Percentiles rank a stretch among this genome's conserved stretches.
phyloP scores from a whole-genome alignment of 768 basidiomycete species.

The Saitozyma sp. region DNA sequence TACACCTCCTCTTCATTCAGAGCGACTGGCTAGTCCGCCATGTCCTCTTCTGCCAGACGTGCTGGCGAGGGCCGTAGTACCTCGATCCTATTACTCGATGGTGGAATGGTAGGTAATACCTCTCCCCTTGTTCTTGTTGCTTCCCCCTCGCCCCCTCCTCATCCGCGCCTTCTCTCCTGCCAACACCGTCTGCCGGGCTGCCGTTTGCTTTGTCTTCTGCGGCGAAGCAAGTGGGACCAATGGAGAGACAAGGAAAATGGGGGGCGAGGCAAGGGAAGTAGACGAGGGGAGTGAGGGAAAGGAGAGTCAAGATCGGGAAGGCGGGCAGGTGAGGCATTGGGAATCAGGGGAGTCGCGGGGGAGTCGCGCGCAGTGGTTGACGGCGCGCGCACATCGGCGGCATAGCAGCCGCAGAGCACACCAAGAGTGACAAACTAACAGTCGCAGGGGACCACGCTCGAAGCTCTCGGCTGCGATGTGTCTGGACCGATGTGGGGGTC shows the following conservation, averaged over 20 bases:
- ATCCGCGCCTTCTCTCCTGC: background rate
- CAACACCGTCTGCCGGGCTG: background rate
- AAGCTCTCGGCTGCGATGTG: constrained; percentile 33
- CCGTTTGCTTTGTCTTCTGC: too few relatives aligned
- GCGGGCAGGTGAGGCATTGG: too few relatives aligned
- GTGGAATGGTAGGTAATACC: constrained; percentile 14
- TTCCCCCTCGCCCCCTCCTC: background rate
- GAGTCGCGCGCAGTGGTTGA: too few relatives aligned
- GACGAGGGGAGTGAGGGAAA: too few relatives aligned
- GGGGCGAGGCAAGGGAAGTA: too few relatives aligned
- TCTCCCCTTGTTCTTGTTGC: background rate
- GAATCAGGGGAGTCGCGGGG: too few relatives aligned
- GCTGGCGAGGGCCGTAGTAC: background rate
- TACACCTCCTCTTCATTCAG: background rate
- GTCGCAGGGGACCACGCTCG: constrained; percentile 47
- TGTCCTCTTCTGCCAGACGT: background rate
- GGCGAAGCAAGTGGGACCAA: too few relatives aligned
- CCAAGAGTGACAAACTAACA: background rate
- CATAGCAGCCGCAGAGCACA: too few relatives aligned
- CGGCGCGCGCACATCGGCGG: too few relatives aligned
- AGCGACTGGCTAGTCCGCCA: background rate
- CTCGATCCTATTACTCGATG: constrained; percentile 11
- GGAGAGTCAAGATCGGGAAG: too few relatives aligned
- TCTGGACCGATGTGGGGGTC: constrained; percentile 69
- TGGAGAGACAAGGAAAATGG: too few relatives aligned